Base-by-base conservation (phyloP, 2,329 filamentous ascomycete species). In the Colletotrichum viniferum region DNA sequence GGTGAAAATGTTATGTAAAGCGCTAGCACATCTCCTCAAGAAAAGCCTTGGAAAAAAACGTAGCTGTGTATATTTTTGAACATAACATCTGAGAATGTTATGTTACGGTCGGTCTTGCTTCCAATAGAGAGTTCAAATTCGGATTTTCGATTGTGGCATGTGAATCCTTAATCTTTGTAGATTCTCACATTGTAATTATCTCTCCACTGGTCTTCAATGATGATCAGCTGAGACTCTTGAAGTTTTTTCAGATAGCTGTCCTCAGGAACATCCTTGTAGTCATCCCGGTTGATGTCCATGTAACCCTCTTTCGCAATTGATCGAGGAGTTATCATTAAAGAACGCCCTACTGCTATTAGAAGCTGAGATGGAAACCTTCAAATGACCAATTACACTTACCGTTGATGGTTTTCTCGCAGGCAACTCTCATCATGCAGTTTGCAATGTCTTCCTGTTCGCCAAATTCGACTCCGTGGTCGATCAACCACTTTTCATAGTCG, bases 191-290 rank as follows among this genome's bases (percentile, higher is more conserved):
- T 58, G 14, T 58, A 58, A 30, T 55, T 14, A 28, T 68, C 34
- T 18, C 79, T 76, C 85, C 85, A 86, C 71, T 82, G 81, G 64
- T 87, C 85, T 69, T 86, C 83, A 58, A 86, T 86, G 34, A 85
- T 85, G n/a, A 81, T 79, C 30, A 87, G 76, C 76, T 87, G 85
- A 1, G 81, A 79, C 16, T 82, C 82, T 66, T 87, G 85, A 9
- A 80, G 82, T 26, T 81, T 80, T 72, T 84, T 85, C 34, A 86
- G 79, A 62, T 86, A 85, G 7, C 77, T 81, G 52, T 85, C 84
- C 32, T 85, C 82, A 4, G 76, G 74, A 3, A 77, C 79, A 36
- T 80, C 78, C 43, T 56, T 60, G 64, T 83, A 82, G 74, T 86
- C 84, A 67, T 86, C 84, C 77, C 83, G 80, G 60, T 84, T 82